phyloP scores from a whole-genome alignment of 768 basidiomycete species.

The Filobasidium wieringae region DNA sequence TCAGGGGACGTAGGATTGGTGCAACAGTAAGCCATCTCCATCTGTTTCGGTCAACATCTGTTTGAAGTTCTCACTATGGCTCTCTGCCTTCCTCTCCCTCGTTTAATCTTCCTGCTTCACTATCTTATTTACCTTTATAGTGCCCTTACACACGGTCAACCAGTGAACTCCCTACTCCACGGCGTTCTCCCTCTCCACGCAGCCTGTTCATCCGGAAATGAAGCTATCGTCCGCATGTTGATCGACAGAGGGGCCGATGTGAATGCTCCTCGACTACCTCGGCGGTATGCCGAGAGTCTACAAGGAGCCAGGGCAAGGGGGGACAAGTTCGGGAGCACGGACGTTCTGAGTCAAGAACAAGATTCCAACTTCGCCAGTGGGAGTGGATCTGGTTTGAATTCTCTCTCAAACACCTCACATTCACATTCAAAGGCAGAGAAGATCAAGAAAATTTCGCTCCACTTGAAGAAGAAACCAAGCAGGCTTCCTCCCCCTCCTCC shows the following conservation, averaged over 20 bases:
- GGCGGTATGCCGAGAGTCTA: constrained; percentile 38
- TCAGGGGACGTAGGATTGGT: constrained; percentile 60
- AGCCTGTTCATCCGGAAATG: constrained; percentile 80
- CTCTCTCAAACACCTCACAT: not conserved
- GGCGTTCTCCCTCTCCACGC: constrained; percentile 96
- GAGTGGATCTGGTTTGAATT: constrained; percentile 3
- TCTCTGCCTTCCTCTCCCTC: not conserved
- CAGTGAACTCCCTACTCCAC: constrained; percentile 88
- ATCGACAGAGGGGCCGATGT: constrained; percentile 96
- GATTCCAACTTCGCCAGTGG: not conserved
- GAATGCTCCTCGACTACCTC: constrained; percentile 65
- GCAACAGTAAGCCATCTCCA: constrained; percentile 13
- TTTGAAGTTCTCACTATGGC: not conserved
- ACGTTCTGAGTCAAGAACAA: not conserved
- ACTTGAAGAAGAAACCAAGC: not conserved
- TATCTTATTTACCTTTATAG: constrained; percentile 13
- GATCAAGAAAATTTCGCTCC: not conserved
- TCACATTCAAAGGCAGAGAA: no score
- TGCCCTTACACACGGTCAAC: constrained; percentile 85
- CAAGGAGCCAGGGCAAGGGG: not conserved
- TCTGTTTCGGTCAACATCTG: not conserved
- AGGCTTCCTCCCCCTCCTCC: not conserved
- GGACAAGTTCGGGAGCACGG: not conserved
- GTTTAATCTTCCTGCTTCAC: not conserved
- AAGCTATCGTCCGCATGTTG: constrained; percentile 71